A percentile compares a stretch with the other conserved stretches of the same genome.
Conservation (phyloP, 2,329 filamentous ascomycete species). For the Botrytis deweyae region DNA sequence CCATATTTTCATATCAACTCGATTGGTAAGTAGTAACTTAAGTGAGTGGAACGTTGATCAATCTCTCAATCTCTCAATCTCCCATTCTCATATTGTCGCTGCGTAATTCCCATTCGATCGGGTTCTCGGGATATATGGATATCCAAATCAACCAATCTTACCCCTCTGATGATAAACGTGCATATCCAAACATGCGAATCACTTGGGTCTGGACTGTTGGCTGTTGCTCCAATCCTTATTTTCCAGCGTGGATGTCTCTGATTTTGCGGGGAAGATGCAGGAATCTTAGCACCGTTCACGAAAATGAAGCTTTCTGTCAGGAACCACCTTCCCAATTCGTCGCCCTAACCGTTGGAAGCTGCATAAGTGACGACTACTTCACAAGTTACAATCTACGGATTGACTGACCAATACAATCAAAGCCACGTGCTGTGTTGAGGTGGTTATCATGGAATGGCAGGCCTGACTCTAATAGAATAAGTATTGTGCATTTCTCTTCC, state of each 20-base stretch:
- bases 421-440: not conserved
- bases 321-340: conserved; percentile 13
- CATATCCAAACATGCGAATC: not conserved
- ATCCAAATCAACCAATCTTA: not conserved
- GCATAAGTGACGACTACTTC: not conserved
- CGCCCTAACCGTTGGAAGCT: not conserved
- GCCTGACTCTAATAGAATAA: not conserved
- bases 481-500: not conserved
- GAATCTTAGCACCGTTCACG: not conserved
- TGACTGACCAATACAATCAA: not conserved
- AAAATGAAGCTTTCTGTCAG: conserved; percentile 13
- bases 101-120: not conserved
- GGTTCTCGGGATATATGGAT: not conserved
- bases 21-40: not conserved
- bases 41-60: not conserved
- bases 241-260: not conserved
- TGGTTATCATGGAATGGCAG: not conserved
- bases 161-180: not conserved
- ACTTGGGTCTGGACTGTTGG: not conserved
- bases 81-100: not conserved
- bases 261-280: not conserved
- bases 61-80: not conserved
- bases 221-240: not conserved
- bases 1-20: not conserved
- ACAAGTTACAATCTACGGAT: not conserved